A percentile compares a stretch with the other conserved stretches of the same genome.
Evolutionary conservation across 495 filamentous ascomycete genomes (phyloP).

Genomic region (Cercophora sp.): DNA sequence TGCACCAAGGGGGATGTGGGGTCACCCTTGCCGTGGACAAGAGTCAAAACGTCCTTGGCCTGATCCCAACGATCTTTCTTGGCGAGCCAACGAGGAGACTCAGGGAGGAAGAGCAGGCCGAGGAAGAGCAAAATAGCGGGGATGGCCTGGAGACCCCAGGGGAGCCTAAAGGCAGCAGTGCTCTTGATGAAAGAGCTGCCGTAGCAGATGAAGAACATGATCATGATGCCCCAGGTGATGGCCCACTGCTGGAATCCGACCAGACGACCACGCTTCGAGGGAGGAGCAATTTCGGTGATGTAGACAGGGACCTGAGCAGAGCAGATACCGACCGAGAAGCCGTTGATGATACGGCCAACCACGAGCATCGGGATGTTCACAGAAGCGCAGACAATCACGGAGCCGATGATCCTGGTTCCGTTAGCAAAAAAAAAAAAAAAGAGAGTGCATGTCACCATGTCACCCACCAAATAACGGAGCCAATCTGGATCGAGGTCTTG

Average conservation of each 20-base stretch:
- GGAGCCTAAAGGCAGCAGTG: constrained; percentile 62
- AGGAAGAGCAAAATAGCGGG: constrained; percentile 61
- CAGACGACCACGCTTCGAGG: constrained; percentile 64
- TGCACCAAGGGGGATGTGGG: constrained; percentile 56
- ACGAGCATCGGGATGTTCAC: constrained; percentile 72
- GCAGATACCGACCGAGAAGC: constrained; percentile 69
- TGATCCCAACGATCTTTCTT: constrained; percentile 73
- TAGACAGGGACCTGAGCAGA: constrained; percentile 79
- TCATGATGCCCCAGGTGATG: constrained; percentile 75
- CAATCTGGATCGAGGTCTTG: constrained; percentile 62
- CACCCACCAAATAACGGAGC: constrained; percentile 59
- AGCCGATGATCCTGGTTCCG: constrained; percentile 49
- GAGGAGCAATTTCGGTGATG: constrained; percentile 67
- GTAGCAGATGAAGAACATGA: constrained; percentile 74
- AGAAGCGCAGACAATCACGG: constrained; percentile 63
- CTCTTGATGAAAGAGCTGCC: constrained; percentile 64
- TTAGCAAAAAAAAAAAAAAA: no score
- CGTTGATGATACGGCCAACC: constrained; percentile 73
- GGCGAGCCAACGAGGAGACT: constrained; percentile 76
- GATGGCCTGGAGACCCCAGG: constrained; percentile 74
- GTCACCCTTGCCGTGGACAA: constrained; percentile 67
- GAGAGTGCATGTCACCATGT: no score
- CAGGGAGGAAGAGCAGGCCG: constrained; percentile 63
- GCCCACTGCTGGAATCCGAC: constrained; percentile 74
- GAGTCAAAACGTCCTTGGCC: constrained; percentile 55